These are phyloP conservation scores for Acephala macrosclerotiorum DNA, from an alignment of 2,329 filamentous ascomycete genomes.

Conservation along the genomic window DNA sequence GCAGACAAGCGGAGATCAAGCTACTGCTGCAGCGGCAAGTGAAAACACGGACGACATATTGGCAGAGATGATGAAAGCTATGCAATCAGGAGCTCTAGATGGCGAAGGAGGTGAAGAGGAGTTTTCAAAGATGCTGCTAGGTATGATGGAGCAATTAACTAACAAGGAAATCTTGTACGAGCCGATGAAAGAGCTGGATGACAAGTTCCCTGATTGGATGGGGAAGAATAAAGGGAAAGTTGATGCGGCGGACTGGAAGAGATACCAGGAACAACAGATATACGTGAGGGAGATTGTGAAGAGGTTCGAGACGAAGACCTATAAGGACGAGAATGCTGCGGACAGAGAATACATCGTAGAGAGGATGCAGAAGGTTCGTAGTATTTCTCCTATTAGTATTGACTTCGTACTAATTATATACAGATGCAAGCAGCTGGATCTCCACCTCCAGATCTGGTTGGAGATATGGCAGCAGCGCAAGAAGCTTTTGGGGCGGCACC, in stretches of 20 bases:
- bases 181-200: conserved; percentile 95
- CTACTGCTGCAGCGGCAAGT: conserved; percentile 77
- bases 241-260: conserved; percentile 73
- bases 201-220: conserved; percentile 93
- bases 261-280: conserved; percentile 81
- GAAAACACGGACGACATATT: conserved; percentile 80
- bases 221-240: conserved; percentile 74
- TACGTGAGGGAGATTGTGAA: conserved; percentile 86
- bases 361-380: conserved; percentile 91
- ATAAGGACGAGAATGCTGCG: conserved; percentile 80
- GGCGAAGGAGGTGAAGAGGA: conserved; percentile 76
- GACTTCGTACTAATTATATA: conserved; percentile 33
- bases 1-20: conserved; percentile 86
- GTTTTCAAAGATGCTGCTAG: conserved; percentile 92
- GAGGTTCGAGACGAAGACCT: conserved; percentile 84
- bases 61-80: conserved; percentile 89
- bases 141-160: conserved; percentile 98
- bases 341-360: conserved; percentile 95
- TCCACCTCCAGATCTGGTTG: conserved; percentile 88
- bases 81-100: conserved; percentile 71
- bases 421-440: conserved; percentile 98
- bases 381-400: conserved; percentile 17
- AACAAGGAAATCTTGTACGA: conserved; percentile 99
- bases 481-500: conserved; percentile 66
- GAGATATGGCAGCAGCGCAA: conserved; percentile 85